Conservation (phyloP, 208 protist genomes). For the Crithidia brevicula region DNA sequence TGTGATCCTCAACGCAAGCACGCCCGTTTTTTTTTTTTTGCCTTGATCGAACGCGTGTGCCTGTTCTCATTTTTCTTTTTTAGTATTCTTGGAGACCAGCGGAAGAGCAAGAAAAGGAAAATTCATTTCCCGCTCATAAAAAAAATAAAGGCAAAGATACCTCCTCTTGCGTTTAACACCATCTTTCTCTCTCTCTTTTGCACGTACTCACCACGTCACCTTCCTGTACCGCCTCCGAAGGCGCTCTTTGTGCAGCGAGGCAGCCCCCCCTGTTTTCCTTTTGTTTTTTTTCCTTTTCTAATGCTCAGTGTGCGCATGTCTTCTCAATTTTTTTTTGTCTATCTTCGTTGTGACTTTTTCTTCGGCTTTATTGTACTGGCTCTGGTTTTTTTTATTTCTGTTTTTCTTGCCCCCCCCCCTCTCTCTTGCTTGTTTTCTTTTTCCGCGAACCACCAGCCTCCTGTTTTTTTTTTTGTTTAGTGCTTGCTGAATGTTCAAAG, state of each 20-base stretch:
- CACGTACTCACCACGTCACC: too few species aligned
- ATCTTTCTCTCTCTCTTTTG: too few species aligned
- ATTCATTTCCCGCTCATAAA: too few species aligned
- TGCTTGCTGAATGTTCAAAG: too few species aligned
- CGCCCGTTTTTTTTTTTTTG: too few species aligned
- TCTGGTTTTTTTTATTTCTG: neutral
- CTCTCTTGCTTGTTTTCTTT: neutral
- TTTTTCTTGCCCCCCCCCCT: too few species aligned
- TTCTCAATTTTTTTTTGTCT: constrained; percentile 16
- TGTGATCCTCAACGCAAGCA: too few species aligned
- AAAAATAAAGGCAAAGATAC: too few species aligned
- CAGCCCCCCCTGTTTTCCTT: neutral
- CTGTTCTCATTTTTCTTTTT: constrained; percentile 14
- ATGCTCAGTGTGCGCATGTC: neutral
- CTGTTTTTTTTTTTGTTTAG: neutral
- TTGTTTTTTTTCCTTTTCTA: constrained; percentile 2
- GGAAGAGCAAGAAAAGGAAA: too few species aligned
- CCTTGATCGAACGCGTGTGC: too few species aligned
- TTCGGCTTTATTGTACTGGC: neutral
- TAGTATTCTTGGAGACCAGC: too few species aligned
- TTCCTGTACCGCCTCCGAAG: neutral
- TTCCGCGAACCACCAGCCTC: neutral
- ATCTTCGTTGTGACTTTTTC: neutral
- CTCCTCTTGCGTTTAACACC: too few species aligned
- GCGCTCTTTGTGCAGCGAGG: neutral